Evolutionary conservation across 2,329 filamentous ascomycete species (phyloP).

Genomic region (Chaetothyriales sp.): DNA sequence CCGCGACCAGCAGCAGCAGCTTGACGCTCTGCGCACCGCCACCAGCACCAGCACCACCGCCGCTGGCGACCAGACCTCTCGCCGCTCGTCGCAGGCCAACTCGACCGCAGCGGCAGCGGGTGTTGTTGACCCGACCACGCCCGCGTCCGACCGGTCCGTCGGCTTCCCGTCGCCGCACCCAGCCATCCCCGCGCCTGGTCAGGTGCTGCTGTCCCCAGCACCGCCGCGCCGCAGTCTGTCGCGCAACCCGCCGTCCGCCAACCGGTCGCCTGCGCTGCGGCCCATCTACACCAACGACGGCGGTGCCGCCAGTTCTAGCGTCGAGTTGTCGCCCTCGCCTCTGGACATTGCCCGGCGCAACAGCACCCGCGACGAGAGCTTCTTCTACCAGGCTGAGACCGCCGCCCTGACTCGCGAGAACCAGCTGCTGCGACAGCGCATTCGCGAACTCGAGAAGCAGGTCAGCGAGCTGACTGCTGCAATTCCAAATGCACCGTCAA

Average conservation of each 20-base stretch:
- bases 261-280: constrained; percentile 24
- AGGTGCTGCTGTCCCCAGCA: constrained; percentile 3
- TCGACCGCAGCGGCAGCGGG: constrained; percentile 20
- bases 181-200: constrained; percentile 19
- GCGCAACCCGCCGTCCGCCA: constrained; percentile 23
- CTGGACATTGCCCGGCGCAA: constrained; percentile 18
- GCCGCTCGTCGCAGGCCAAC: constrained; percentile 5
- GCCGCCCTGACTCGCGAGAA: constrained; percentile 33
- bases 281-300: constrained; percentile 17
- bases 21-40: constrained; percentile 23
- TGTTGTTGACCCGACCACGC: constrained; percentile 28
- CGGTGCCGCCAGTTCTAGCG: constrained; percentile 4
- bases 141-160: constrained; percentile 28
- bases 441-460: constrained; percentile 28
- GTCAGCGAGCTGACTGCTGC: constrained; percentile 11
- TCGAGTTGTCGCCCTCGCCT: constrained; percentile 16
- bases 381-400: constrained; percentile 34
- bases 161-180: constrained; percentile 24
- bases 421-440: constrained; percentile 32
- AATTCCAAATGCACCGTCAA: constrained; percentile 9
- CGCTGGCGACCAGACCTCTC: constrained; percentile 3
- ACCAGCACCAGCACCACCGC: constrained; percentile 20
- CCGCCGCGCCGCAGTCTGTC: constrained; percentile 22
- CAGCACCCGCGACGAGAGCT: constrained; percentile 31
- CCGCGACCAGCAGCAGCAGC: constrained; percentile 31